A percentile compares a stretch with the other conserved stretches of the same genome.
These are phyloP conservation scores for Aschersonia sp. DNA, from an alignment of 2,329 filamentous ascomycete species.

Conservation along the genomic window DNA sequence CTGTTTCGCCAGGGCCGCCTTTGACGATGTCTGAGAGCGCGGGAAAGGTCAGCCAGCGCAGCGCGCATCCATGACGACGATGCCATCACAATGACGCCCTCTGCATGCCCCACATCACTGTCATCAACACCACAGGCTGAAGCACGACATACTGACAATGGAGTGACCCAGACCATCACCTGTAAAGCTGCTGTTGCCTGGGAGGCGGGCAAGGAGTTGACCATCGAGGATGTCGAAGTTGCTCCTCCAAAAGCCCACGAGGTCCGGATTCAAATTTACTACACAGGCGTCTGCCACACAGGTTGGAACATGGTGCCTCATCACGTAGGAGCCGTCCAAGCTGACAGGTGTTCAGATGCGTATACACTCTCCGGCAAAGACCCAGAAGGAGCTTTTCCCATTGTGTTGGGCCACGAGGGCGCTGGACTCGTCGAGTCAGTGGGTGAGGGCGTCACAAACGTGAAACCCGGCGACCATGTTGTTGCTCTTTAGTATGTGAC, in stretches of 20 bases:
- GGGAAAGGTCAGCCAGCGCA: conserved; percentile 3
- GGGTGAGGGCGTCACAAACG: conserved; percentile 86
- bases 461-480: conserved; percentile 88
- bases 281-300: conserved; percentile 98
- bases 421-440: conserved; percentile 87
- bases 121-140: background rate
- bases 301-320: conserved; percentile 32
- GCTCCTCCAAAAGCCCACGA: conserved; percentile 79
- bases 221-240: conserved; percentile 87
- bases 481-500: conserved; percentile 65
- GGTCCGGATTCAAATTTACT: conserved; percentile 92
- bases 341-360: conserved; percentile 44
- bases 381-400: conserved; percentile 85
- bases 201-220: conserved; percentile 84
- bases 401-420: conserved; percentile 81
- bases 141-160: conserved; percentile 1
- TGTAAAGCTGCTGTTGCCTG: conserved; percentile 97
- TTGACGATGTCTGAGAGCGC: conserved; percentile 4
- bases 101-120: background rate
- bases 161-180: conserved; percentile 62
- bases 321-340: background rate
- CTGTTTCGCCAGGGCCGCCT: background rate
- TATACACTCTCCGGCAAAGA: conserved; percentile 95
- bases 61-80: conserved; percentile 1
- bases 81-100: conserved; percentile 1